A percentile compares a stretch with the other conserved stretches of the same genome.
These are phyloP conservation scores for Tolypocladium guangdongense DNA, from an alignment of 2,329 filamentous ascomycete genomes.

Conservation along the genomic window DNA sequence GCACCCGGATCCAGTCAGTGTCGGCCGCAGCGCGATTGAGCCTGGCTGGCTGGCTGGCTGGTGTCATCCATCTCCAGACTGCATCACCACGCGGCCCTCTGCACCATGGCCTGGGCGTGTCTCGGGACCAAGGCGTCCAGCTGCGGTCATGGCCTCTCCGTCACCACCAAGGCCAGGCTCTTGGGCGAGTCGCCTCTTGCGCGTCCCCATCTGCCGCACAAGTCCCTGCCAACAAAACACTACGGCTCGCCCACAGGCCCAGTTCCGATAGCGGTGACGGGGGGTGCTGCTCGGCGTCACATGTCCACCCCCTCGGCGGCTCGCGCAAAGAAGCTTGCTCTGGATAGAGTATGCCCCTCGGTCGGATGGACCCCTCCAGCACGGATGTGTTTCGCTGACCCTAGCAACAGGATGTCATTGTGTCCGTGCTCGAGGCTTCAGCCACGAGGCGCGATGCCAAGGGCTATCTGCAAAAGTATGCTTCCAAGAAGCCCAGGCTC, in stretches of 20 bases:
- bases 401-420: conserved; percentile 59
- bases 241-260: conserved; percentile 2
- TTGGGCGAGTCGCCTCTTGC: not conserved
- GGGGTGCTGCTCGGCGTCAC: conserved; percentile 10
- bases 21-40: not conserved
- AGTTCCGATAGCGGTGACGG: conserved; percentile 5
- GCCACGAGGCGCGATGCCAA: conserved; percentile 89
- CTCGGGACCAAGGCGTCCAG: conserved; percentile 27
- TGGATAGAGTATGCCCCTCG: conserved; percentile 18
- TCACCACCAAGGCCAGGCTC: not conserved
- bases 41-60: not conserved
- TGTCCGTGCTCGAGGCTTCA: conserved; percentile 77
- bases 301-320: conserved; percentile 18
- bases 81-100: conserved; percentile 6
- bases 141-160: conserved; percentile 11
- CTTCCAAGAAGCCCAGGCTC: conserved; percentile 14
- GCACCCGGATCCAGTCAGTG: not conserved
- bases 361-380: not conserved
- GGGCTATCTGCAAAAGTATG: conserved; percentile 82
- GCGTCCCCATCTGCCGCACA: not conserved
- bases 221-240: not conserved
- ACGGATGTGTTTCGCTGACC: not conserved
- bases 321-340: conserved; percentile 18
- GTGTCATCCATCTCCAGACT: not conserved
- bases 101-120: conserved; percentile 28